Evolutionary conservation across 208 protist species (phyloP), one percentile per base, ranked within the genome.

Genomic region (Leishmania mexicana): DNA sequence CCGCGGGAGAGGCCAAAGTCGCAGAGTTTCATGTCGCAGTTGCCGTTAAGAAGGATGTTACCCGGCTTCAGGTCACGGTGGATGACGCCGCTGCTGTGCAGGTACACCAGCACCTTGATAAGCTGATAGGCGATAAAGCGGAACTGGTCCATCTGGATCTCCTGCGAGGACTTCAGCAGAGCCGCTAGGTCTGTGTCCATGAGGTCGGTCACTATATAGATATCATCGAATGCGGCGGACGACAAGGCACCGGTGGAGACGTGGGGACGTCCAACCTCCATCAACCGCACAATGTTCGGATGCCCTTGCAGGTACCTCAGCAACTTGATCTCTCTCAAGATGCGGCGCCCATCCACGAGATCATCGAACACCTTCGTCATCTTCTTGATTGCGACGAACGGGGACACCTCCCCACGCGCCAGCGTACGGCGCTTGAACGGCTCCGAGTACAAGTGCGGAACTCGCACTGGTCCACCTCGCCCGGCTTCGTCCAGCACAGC

Each of bases 381-480:
- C 81, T 99, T 99, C 81, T 99, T 99, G 78, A 99, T 99, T 8
- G 98, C 99, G 3, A 99, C 96, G 42, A 95, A 92, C 24, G 88
- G 81, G 0, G 85, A 87, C 68, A 35, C 58, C 67, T 81, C 68
- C 35, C 81, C 84, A 57, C 47, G 79, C 13, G 78, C 51, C 40
- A 88, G 74, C 24, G 42, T 49, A 42, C 82, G 79, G 57, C 87
- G 83, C 40, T 74, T 65, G 75, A 81, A 89, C 15, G 87, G 85
- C 65, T 92, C 89, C 65, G 78, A 79, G 35, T 70, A 75, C 54
- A 89, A 62, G 24, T 89, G 77, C 3, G 85, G 78, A 13, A 90
- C 89, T 15, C 45, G 75, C 35, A 90, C 54, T 38, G 67, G 82
- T 13, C 57, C 72, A 13, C 79, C 82, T 15, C 24, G 40, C 68